Percentiles rank a stretch among this genome's conserved stretches.
These are phyloP conservation scores for Alloteropsis semialata DNA, from an alignment of 176 grass and related monocot species.

Conservation along the genomic window DNA sequence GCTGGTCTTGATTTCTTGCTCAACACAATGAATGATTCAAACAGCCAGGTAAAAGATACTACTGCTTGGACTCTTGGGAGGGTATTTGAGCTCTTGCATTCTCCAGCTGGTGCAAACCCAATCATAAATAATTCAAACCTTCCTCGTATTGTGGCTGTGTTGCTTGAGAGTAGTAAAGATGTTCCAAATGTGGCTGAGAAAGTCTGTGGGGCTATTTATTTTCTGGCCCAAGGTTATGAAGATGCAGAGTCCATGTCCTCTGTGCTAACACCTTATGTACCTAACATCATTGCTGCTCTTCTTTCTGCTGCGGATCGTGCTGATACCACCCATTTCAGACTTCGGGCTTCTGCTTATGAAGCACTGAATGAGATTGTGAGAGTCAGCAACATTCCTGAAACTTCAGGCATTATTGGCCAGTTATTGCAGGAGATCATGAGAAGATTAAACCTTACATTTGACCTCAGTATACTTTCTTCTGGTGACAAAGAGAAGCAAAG, in stretches of 20 bases:
- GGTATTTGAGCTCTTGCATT: slow-evolving; percentile 89
- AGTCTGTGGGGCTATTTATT: slow-evolving; percentile 85
- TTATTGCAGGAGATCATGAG: slow-evolving; percentile 74
- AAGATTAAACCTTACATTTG: slow-evolving; percentile 66
- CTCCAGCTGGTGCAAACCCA: slow-evolving; percentile 52
- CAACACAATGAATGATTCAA: slow-evolving; percentile 70
- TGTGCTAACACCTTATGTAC: slow-evolving; percentile 79
- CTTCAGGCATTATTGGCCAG: slow-evolving; percentile 50
- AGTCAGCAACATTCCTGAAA: slow-evolving; percentile 65
- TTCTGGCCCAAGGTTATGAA: slow-evolving; percentile 84
- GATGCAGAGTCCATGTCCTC: slow-evolving; percentile 53
- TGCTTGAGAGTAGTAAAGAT: slow-evolving; percentile 86
- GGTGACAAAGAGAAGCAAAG: slow-evolving; percentile 74
- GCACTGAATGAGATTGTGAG: slow-evolving; percentile 91
- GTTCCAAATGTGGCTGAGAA: slow-evolving; percentile 86
- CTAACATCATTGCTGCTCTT: slow-evolving; percentile 70
- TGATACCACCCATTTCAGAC: slow-evolving; percentile 61
- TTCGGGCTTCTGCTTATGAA: slow-evolving; percentile 84
- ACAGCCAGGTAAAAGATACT: slow-evolving; percentile 85
- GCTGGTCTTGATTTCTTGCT: slow-evolving; percentile 76
- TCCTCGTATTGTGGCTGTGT: slow-evolving; percentile 69
- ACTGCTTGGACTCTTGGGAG: slow-evolving; percentile 94
- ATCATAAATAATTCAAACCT: slow-evolving; percentile 78
- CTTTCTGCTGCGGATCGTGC: slow-evolving; percentile 71
- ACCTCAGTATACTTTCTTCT: slow-evolving; percentile 64